Evolutionary conservation across 2,329 filamentous ascomycete species (phyloP), one percentile per base, ranked within the genome.

Genomic region (Phyllosticta paracitricarpa): DNA sequence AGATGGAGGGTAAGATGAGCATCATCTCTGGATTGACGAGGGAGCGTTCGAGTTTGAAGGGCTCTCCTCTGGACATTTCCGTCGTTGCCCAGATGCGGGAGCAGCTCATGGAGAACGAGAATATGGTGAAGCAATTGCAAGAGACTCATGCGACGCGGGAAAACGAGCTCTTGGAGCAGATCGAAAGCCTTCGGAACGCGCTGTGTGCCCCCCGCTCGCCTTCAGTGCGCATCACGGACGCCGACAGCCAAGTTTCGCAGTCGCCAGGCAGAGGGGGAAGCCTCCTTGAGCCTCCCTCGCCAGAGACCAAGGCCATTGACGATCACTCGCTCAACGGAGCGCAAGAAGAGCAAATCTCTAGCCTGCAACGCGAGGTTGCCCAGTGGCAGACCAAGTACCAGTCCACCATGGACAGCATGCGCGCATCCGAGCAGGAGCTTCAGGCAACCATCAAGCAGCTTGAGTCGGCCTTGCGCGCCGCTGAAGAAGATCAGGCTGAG

Each of bases 1-100:
- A 99, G 74, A 96, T 97, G 88, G 94, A 99, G 71, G 87, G 84
- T 64, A 99, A 99, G 82, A 91, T 93, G 80, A 89, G 90, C 30
- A 92, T 99, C 70, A 97, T 99, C 67, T 90, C 91, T 30, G 94
- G 94, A 6, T 80, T 99, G 65, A 96, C 94, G 3, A 87, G 94
- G 59, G 95, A 99, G 75, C 83, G 95, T 63, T 93, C 91, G 2
- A 97, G 91, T 76, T 82, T 97, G 76, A 91, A 93, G 72, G 80
- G 82, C 2, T 88, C 89, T 25, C 89, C 91, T 7, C 87, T 96
- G 70, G 94, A 99, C 70, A 95, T 97, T 72, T 92, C 90, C 0
- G 86, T 97, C 65, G 87, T 97, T 33, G 88, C 90, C 4, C 88
- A 87, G 17, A 84, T 99, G 78, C 88, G 89, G 63, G 89, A 95